Percentiles rank a stretch among this genome's conserved stretches.
phyloP scores from a whole-genome alignment of 1,284 basidiomycete genomes.

The Coniferiporia sulphurascens region DNA sequence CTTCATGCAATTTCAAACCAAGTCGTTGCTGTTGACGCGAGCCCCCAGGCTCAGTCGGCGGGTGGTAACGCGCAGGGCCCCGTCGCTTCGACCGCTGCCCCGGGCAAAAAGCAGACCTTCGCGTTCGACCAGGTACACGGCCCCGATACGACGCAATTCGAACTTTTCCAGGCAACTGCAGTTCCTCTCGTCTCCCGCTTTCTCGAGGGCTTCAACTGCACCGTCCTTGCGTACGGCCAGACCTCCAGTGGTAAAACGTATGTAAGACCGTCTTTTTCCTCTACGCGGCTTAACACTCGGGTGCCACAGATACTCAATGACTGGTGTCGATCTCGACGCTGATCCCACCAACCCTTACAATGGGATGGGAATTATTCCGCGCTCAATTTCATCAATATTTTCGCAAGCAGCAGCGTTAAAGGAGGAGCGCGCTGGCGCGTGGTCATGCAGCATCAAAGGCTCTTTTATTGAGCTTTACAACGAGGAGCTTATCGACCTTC shows the following conservation, averaged over 20 bases:
- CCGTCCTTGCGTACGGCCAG: constrained; percentile 96
- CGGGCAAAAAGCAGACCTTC: constrained; percentile 80
- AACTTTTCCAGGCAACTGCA: constrained; percentile 81
- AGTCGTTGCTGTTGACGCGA: constrained; percentile 71
- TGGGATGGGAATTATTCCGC: constrained; percentile 91
- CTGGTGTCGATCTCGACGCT: constrained; percentile 81
- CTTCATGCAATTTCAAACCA: constrained; percentile 70
- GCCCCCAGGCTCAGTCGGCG: constrained; percentile 42
- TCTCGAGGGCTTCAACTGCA: constrained; percentile 95
- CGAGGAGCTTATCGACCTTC: constrained; percentile 90
- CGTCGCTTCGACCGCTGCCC: constrained; percentile 47
- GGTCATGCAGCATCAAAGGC: constrained; percentile 74
- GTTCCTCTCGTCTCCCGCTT: constrained; percentile 87
- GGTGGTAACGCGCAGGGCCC: constrained; percentile 41
- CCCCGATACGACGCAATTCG: constrained; percentile 77
- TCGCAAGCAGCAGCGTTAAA: constrained; percentile 70
- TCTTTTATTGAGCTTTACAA: constrained; percentile 98
- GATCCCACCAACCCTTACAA: constrained; percentile 71
- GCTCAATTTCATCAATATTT: constrained; percentile 92
- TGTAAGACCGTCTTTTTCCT: constrained; percentile 29
- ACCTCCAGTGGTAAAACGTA: constrained; percentile 97
- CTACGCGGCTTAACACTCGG: background rate
- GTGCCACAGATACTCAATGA: constrained; percentile 57
- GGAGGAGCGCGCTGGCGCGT: constrained; percentile 65
- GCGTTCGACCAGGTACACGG: constrained; percentile 92